phyloP scores from a whole-genome alignment of 352 stramenopile species.

The Globisporangium viniferum region DNA sequence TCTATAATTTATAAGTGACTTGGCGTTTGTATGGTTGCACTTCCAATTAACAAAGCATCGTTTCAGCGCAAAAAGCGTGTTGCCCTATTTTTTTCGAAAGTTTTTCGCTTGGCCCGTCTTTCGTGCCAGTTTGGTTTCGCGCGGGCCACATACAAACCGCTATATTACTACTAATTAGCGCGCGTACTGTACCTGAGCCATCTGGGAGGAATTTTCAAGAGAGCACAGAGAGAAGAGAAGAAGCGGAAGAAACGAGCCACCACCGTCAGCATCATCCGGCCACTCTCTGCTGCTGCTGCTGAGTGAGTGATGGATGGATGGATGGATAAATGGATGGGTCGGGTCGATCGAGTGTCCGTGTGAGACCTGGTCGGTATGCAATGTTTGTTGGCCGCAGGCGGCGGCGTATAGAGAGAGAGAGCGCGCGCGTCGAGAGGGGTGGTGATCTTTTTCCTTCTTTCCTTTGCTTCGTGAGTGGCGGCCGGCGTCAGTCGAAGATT shows the following conservation, averaged over 20 bases:
- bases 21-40: background rate
- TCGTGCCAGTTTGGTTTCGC: slow-evolving; percentile 1
- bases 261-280: background rate
- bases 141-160: background rate
- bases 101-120: background rate
- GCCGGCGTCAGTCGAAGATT: slow-evolving; percentile 57
- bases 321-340: background rate
- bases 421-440: background rate
- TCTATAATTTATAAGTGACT: slow-evolving; percentile 2
- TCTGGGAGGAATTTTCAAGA: slow-evolving; percentile 6
- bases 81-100: slow-evolving; percentile 1
- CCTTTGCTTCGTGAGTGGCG: background rate
- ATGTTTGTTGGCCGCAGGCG: background rate
- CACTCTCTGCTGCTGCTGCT: background rate
- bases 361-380: background rate
- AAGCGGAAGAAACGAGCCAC: slow-evolving; percentile 5
- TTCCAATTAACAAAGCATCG: slow-evolving; percentile 1
- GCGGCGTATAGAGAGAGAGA: background rate
- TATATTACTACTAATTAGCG: no score
- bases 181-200: background rate
- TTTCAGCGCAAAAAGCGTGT: background rate
- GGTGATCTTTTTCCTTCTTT: background rate
- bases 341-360: background rate
- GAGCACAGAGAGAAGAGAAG: slow-evolving; percentile 5
- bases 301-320: background rate